Evolutionary conservation across 805 yeast species (phyloP).

Genomic region (Wickerhamiella nectarea): DNA sequence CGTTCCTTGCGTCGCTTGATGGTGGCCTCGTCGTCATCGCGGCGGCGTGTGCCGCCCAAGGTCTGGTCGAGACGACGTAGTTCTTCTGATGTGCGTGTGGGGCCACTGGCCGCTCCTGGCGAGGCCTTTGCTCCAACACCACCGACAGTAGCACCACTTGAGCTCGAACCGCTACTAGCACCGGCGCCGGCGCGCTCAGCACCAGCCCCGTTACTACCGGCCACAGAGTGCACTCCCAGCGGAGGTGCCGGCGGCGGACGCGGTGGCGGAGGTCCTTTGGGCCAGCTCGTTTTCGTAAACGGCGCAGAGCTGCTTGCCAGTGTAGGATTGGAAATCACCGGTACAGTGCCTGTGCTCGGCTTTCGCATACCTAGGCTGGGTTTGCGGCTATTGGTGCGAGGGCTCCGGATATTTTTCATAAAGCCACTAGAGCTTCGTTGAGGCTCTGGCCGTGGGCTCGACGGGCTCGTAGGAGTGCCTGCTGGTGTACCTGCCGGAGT

Average conservation of each 20-base stretch:
- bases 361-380: constrained; percentile 8
- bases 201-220: constrained; percentile 22
- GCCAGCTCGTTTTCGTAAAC: constrained; percentile 11
- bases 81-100: constrained; percentile 21
- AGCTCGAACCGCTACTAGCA: constrained; percentile 16
- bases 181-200: constrained; percentile 21
- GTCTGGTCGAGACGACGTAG: constrained; percentile 15
- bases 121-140: no score
- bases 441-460: constrained; percentile 5
- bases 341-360: neutral
- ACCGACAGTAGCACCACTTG: no score
- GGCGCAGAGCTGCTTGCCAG: neutral
- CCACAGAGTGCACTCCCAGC: constrained; percentile 29
- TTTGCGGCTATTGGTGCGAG: constrained; percentile 5
- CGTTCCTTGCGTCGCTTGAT: constrained; percentile 58
- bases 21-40: constrained; percentile 10
- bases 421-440: constrained; percentile 3
- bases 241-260: constrained; percentile 33
- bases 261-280: constrained; percentile 27
- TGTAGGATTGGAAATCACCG: neutral
- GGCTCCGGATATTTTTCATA: constrained; percentile 8
- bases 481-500: neutral
- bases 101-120: constrained; percentile 33
- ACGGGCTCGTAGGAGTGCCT: neutral
- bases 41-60: constrained; percentile 3